phyloP scores from a whole-genome alignment of 2,329 filamentous ascomycete genomes.

The Xylaria sp. region DNA sequence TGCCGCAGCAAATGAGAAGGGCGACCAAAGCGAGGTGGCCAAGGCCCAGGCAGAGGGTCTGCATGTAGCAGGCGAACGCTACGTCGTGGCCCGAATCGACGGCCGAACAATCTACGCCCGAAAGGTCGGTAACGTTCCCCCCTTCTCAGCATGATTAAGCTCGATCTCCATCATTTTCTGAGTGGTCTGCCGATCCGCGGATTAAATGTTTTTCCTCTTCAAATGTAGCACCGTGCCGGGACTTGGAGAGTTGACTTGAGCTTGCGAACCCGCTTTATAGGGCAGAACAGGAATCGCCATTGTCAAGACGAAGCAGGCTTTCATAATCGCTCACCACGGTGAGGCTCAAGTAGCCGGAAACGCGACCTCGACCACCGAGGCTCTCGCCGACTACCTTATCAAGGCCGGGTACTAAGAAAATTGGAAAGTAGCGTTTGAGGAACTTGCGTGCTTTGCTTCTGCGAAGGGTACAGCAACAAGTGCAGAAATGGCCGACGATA shows the following conservation, averaged over 20 bases:
- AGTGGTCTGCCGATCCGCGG: neutral
- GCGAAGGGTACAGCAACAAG: slow-evolving; percentile 16
- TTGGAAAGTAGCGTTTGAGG: slow-evolving; percentile 7
- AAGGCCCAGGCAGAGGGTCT: slow-evolving; percentile 78
- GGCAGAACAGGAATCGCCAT: slow-evolving; percentile 84
- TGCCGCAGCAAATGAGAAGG: slow-evolving; percentile 48
- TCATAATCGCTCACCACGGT: slow-evolving; percentile 88
- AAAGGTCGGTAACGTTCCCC: slow-evolving; percentile 67
- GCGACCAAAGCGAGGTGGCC: slow-evolving; percentile 59
- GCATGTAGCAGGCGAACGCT: slow-evolving; percentile 80
- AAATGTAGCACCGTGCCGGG: neutral
- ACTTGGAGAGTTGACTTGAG: slow-evolving; percentile 25
- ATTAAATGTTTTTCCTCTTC: neutral
- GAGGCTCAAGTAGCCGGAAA: slow-evolving; percentile 78
- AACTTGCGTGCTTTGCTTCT: slow-evolving; percentile 20
- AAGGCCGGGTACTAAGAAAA: slow-evolving; percentile 72
- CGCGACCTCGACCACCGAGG: slow-evolving; percentile 81
- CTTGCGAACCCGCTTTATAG: slow-evolving; percentile 47
- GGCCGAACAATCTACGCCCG: slow-evolving; percentile 85
- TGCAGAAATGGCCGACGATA: slow-evolving; percentile 30
- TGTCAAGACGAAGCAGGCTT: slow-evolving; percentile 87
- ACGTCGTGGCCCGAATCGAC: slow-evolving; percentile 78
- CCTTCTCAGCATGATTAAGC: neutral
- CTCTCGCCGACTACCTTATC: slow-evolving; percentile 88
- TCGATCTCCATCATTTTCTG: neutral